Evolutionary conservation across 2,329 filamentous ascomycete species (phyloP).

Genomic region (Scopulariopsis brevicaulis): DNA sequence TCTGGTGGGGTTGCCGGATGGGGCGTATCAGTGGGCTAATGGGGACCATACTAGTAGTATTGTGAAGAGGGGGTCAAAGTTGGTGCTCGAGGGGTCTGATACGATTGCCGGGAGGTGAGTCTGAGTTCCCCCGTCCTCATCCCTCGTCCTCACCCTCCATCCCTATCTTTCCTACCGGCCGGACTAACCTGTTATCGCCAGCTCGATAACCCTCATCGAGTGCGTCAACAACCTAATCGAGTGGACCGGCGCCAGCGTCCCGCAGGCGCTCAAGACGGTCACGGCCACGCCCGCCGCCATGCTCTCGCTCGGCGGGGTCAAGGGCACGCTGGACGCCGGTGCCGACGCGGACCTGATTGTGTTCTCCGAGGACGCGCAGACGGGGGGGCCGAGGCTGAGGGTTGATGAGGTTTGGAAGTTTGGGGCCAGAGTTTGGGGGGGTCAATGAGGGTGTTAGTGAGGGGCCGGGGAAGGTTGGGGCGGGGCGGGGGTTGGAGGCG

Average conservation of each 20-base stretch:
- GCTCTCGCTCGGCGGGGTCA: conserved; percentile 55
- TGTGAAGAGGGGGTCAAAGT: conserved; percentile 58
- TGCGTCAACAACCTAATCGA: conserved; percentile 73
- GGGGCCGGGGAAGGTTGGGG: neutral
- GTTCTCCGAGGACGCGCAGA: conserved; percentile 40
- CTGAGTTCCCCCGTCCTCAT: neutral
- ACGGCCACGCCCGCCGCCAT: conserved; percentile 69
- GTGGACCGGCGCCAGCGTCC: conserved; percentile 59
- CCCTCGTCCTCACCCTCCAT: too few relatives aligned
- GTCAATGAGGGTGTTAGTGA: neutral
- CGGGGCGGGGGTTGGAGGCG: neutral
- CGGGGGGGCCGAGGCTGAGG: conserved; percentile 32
- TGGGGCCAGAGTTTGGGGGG: conserved; percentile 36
- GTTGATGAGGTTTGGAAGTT: conserved; percentile 79
- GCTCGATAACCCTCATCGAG: conserved; percentile 63
- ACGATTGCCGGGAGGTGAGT: conserved; percentile 66
- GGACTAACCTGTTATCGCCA: conserved; percentile 14
- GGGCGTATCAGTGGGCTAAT: conserved; percentile 79
- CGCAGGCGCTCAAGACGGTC: conserved; percentile 59
- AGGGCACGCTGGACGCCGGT: conserved; percentile 53
- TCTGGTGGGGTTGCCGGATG: conserved; percentile 72
- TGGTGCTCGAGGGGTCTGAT: conserved; percentile 68
- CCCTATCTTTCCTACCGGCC: neutral
- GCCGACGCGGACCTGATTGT: conserved; percentile 62
- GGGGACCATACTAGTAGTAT: conserved; percentile 45